phyloP scores from a whole-genome alignment of 1,284 basidiomycete species.

The Fereydounia khargensis region DNA sequence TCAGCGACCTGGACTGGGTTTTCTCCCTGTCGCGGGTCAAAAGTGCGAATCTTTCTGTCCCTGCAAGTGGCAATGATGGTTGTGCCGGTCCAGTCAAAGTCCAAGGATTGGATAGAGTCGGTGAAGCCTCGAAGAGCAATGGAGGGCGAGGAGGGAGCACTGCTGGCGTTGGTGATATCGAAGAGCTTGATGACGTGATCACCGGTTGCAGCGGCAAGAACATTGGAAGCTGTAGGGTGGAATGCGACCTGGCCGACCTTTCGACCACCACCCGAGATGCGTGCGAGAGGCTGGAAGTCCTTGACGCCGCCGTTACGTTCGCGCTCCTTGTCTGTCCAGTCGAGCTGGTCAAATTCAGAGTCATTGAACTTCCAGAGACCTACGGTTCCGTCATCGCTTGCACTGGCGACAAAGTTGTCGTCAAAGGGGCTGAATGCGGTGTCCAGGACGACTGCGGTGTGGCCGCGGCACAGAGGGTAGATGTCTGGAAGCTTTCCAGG shows the following conservation, averaged over 20 bases:
- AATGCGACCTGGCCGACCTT: slow-evolving; percentile 93
- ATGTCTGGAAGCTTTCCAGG: slow-evolving; percentile 77
- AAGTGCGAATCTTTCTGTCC: slow-evolving; percentile 86
- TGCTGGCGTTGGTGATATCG: slow-evolving; percentile 64
- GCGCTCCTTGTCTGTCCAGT: slow-evolving; percentile 46
- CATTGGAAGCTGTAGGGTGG: slow-evolving; percentile 84
- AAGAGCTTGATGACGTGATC: slow-evolving; percentile 88
- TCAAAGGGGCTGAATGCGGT: slow-evolving; percentile 96
- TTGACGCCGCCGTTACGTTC: slow-evolving; percentile 61
- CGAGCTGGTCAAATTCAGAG: slow-evolving; percentile 63
- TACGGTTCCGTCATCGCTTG: slow-evolving; percentile 88
- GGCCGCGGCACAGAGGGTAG: slow-evolving; percentile 83
- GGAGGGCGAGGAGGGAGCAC: slow-evolving; percentile 52
- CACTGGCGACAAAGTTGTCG: slow-evolving; percentile 83
- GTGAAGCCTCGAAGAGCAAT: slow-evolving; percentile 72
- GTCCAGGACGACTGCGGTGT: slow-evolving; percentile 82
- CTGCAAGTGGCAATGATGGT: slow-evolving; percentile 70
- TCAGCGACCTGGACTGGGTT: slow-evolving; percentile 79
- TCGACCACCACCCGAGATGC: slow-evolving; percentile 62
- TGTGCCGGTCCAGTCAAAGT: slow-evolving; percentile 80
- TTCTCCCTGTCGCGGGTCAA: slow-evolving; percentile 78
- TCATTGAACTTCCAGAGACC: slow-evolving; percentile 82
- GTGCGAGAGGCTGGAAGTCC: slow-evolving; percentile 74
- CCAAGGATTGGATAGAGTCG: slow-evolving; percentile 82
- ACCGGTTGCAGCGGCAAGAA: slow-evolving; percentile 81